phyloP scores from a whole-genome alignment of 2,329 filamentous ascomycete genomes.

The Periconia digitata region DNA sequence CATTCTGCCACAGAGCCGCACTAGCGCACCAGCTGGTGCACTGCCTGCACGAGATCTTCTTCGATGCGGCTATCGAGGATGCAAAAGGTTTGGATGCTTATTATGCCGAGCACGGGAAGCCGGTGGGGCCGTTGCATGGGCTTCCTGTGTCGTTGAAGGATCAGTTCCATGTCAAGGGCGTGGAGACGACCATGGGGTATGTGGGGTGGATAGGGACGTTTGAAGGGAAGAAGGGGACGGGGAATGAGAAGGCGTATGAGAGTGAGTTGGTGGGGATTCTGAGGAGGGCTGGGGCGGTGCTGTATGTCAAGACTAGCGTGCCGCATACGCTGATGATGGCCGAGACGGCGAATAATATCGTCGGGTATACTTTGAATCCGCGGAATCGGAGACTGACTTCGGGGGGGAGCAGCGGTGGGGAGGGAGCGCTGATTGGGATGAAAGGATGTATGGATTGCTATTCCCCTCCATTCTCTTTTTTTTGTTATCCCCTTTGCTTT shows the following conservation, averaged over 20 bases:
- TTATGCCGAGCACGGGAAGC: conserved; percentile 35
- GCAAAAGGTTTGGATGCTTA: conserved; percentile 48
- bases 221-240: conserved; percentile 56
- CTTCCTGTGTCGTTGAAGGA: conserved; percentile 53
- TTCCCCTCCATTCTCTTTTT: neutral
- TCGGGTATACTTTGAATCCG: conserved; percentile 60
- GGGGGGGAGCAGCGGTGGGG: conserved; percentile 63
- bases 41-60: conserved; percentile 53
- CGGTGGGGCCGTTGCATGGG: conserved; percentile 50
- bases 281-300: conserved; percentile 55
- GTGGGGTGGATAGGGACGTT: conserved; percentile 67
- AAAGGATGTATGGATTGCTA: conserved; percentile 48
- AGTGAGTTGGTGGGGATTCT: conserved; percentile 61
- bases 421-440: conserved; percentile 60
- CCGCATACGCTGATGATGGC: conserved; percentile 61
- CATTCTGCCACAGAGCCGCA: conserved; percentile 60
- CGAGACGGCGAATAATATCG: conserved; percentile 64
- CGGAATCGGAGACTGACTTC: conserved; percentile 56
- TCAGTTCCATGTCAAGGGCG: conserved; percentile 52
- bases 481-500: neutral
- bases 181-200: conserved; percentile 60
- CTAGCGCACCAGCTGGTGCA: conserved; percentile 52
- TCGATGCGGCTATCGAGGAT: conserved; percentile 47
- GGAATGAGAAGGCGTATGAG: conserved; percentile 57
- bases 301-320: conserved; percentile 62